These are phyloP conservation scores for Neocatenulostroma microsporum DNA, from an alignment of 2,329 filamentous ascomycete genomes.

Conservation along the genomic window DNA sequence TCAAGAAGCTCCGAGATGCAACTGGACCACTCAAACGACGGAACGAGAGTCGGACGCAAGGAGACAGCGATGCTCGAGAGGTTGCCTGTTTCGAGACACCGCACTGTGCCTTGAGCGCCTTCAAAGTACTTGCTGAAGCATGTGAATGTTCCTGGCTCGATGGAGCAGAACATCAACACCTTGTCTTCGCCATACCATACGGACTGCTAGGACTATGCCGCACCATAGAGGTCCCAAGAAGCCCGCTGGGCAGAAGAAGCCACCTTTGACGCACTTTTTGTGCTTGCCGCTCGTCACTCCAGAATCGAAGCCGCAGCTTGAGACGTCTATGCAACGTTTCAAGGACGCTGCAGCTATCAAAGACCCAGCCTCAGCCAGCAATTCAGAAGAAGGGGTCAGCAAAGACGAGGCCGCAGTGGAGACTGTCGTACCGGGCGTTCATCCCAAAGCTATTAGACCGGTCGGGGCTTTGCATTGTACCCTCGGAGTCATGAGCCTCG, in stretches of 20 bases:
- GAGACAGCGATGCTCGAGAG: too few relatives aligned
- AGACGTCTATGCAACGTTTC: slow-evolving; percentile 55
- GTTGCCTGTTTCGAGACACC: too few relatives aligned
- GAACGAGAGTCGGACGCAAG: too few relatives aligned
- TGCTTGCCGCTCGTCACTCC: slow-evolving; percentile 63
- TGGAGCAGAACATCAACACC: too few relatives aligned
- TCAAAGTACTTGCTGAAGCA: too few relatives aligned
- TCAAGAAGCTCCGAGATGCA: too few relatives aligned
- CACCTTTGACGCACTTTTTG: slow-evolving; percentile 63
- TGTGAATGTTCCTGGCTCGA: too few relatives aligned
- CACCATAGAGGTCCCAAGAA: too few relatives aligned
- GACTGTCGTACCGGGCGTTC: slow-evolving; percentile 10
- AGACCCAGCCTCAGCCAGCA: neutral
- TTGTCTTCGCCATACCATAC: too few relatives aligned
- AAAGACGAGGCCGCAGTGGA: neutral
- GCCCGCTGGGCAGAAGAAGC: slow-evolving; percentile 26
- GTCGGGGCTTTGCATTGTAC: slow-evolving; percentile 78
- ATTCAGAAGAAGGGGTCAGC: neutral
- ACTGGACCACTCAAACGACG: too few relatives aligned
- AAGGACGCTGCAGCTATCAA: slow-evolving; percentile 43
- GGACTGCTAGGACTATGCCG: too few relatives aligned
- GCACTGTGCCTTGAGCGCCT: too few relatives aligned
- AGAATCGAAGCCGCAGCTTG: slow-evolving; percentile 56
- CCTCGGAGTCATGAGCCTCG: slow-evolving; percentile 74
- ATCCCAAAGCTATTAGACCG: slow-evolving; percentile 59